phyloP scores from a whole-genome alignment of 495 filamentous ascomycete genomes.

The Penicillium ucsense region DNA sequence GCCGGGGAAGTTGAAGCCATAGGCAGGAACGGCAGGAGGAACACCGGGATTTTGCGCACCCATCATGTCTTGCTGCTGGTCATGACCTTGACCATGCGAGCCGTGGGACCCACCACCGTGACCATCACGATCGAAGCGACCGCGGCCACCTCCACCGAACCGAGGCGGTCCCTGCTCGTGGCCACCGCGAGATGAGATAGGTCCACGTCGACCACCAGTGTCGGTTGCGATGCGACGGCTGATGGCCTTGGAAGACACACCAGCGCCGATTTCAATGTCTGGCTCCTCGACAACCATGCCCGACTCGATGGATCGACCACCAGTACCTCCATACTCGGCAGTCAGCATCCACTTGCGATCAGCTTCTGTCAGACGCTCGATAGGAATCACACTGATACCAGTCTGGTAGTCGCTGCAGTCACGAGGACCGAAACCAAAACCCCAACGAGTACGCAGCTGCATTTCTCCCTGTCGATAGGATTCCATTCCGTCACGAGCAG shows the following conservation, averaged over 20 bases:
- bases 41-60: slow-evolving; percentile 45
- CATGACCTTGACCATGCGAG: slow-evolving; percentile 8
- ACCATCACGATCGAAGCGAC: slow-evolving; percentile 40
- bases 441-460: slow-evolving; percentile 86
- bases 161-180: slow-evolving; percentile 18
- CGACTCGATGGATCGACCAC: slow-evolving; percentile 66
- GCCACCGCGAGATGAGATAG: slow-evolving; percentile 54
- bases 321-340: slow-evolving; percentile 87
- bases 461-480: slow-evolving; percentile 59
- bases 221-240: slow-evolving; percentile 74
- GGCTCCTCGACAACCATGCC: slow-evolving; percentile 93
- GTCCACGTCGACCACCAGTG: slow-evolving; percentile 62
- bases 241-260: slow-evolving; percentile 93
- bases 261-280: slow-evolving; percentile 96
- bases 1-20: slow-evolving; percentile 56
- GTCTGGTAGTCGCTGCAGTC: slow-evolving; percentile 95
- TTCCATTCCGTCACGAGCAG: slow-evolving; percentile 87
- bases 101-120: slow-evolving; percentile 29
- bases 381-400: slow-evolving; percentile 87
- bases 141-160: slow-evolving; percentile 9
- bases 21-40: slow-evolving; percentile 52
- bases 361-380: slow-evolving; percentile 84
- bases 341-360: slow-evolving; percentile 96
- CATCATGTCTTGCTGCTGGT: slow-evolving; percentile 29
- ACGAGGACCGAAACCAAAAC: slow-evolving; percentile 92